Percentiles rank a stretch among this genome's conserved stretches.
Conservation (phyloP, 768 basidiomycete genomes). For the Calocybe cyanea region DNA sequence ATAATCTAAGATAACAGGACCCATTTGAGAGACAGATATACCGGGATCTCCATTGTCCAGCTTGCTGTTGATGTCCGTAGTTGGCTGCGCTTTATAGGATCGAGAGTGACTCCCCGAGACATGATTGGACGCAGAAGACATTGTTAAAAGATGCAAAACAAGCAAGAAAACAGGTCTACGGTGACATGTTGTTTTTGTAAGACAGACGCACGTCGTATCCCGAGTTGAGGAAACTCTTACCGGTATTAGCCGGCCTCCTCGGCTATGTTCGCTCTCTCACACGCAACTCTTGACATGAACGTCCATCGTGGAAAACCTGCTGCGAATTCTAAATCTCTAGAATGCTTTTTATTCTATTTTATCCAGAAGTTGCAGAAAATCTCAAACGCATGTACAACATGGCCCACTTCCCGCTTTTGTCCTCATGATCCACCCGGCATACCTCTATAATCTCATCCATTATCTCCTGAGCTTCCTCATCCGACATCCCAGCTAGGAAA, state of each 20-base stretch:
- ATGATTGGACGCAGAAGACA: slow-evolving; percentile 6
- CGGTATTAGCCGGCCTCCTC: too few relatives aligned
- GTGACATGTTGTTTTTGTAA: too few relatives aligned
- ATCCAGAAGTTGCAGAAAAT: slow-evolving; percentile 48
- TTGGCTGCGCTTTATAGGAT: background rate
- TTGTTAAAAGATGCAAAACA: too few relatives aligned
- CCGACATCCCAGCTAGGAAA: slow-evolving; percentile 50
- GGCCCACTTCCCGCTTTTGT: slow-evolving; percentile 58
- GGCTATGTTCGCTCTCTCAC: too few relatives aligned
- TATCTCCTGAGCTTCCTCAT: slow-evolving; percentile 53
- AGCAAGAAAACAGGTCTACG: background rate
- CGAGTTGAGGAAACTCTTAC: too few relatives aligned
- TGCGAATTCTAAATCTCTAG: too few relatives aligned
- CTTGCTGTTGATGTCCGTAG: slow-evolving; percentile 1
- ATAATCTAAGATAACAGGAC: slow-evolving; percentile 36
- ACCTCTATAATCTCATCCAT: slow-evolving; percentile 60
- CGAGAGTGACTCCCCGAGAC: slow-evolving; percentile 5
- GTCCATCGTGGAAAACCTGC: too few relatives aligned
- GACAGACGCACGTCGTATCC: too few relatives aligned
- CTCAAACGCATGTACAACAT: slow-evolving; percentile 73
- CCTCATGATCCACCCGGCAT: slow-evolving; percentile 52
- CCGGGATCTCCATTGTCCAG: slow-evolving; percentile 20
- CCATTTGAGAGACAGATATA: slow-evolving; percentile 24
- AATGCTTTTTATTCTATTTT: slow-evolving; percentile 1
- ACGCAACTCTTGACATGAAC: too few relatives aligned